Evolutionary conservation across 805 yeast species (phyloP), one percentile per base, ranked within the genome.

Genomic region (Jamesozyma rosinii): DNA sequence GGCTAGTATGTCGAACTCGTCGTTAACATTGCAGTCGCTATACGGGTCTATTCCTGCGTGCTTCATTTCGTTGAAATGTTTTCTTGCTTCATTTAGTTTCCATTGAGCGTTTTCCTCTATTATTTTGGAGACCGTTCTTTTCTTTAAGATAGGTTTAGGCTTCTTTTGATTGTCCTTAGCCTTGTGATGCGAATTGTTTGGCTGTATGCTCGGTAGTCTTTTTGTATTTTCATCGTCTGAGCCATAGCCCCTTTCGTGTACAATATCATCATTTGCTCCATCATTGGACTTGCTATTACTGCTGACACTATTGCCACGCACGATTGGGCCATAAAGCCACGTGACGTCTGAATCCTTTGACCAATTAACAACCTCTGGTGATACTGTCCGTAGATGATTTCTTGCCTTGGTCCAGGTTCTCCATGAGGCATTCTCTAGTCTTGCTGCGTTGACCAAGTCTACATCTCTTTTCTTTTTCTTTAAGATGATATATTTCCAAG

Each of bases 331-430:
- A 65, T 90, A 92, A 13, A 92, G 74, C 98, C 98, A 92, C 1
- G 97, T 88, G 10, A 92, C 96, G 62, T 92, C 99, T 45, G 83
- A 81, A 55, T 92, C 99, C 65, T 94, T 92, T 36, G 87, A 79
- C 99, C 99, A 92, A 63, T 92, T 90, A 38, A 92, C 84, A 31
- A 77, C 75, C 55, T 87, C 94, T 1, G 99, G 98, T 17, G 89
- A 78, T 5, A 90, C 85, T 0, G 98, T 92, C 49, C 70, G 69
- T 41, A 83, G 67, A 44, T 83, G 76, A 51, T 81, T 77, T 58
- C 88, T 79, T 32, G 92, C 81, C 64, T 92, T 94, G 11, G 95
- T 88, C 98, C 97, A 92, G 4, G 97, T 92, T 63, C 98, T 75
- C 98, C 98, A 90, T 42, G 90, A 78, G 1, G 97, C 97, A 58